Base-by-base conservation (phyloP, 148 eudicot genomes). In the Spergularia bocconei region DNA sequence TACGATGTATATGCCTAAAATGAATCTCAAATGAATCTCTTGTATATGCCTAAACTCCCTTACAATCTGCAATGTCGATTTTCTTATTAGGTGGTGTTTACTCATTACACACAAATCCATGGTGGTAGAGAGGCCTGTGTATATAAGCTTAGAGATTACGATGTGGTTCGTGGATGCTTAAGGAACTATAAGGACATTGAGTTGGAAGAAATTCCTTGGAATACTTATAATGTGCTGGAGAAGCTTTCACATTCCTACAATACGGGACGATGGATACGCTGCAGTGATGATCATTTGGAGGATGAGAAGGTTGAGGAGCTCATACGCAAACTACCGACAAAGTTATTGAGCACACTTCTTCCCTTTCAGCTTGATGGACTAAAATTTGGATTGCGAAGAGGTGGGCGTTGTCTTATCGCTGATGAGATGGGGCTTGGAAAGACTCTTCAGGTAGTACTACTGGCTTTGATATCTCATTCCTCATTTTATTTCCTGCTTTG, bases 381-480 rank as follows among this genome's bases (percentile, higher is more conserved):
- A 13, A 85, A 83, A 62, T 96, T 87, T 82, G 99, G 93, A 56
- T 73, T 96, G 78, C 90, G 75, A 80, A 89, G 99, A 88, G 98
- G 98, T 79, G 98, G 98, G 65, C 88, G 91, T 50, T 96, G 99
- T 83, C 94, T 96, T 73, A 91, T 96, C 81, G 99, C 99, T 16
- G 99, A 96, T 86, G 99, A 96, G 86, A 96, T 96, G 99, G 99
- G 99, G 41, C 94, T 96, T 56, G 99, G 99, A 33, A 96, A 96
- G 77, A 96, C 99, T 68, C 90, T 96, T 75, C 99, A 96, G 99
- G 99, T 92, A 84, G 99, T 91, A 82, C 62, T 52, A 52, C 62
- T 78, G 14, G 20, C 61, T 74, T 25, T 62, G 53, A 14, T 61
- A 5, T 61, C 29, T 62, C 3, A 19, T 10, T 72, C 59, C 25